A percentile compares a stretch with the other conserved stretches of the same genome.
phyloP scores from a whole-genome alignment of 192 early-diverging fungal genomes.

The Jimgerdemannia lactiflua region DNA sequence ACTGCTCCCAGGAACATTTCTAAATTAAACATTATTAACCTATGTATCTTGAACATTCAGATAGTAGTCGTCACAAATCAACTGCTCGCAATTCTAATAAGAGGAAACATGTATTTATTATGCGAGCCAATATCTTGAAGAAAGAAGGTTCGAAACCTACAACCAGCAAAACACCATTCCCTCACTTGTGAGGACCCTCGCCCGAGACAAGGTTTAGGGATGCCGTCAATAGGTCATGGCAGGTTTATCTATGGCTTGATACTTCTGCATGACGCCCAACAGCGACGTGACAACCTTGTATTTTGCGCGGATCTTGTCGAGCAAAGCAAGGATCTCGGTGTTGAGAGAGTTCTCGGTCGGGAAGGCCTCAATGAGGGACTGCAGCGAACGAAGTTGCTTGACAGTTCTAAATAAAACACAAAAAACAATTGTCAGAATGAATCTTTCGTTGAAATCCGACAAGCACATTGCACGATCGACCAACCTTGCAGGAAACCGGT shows the following conservation, averaged over 20 bases:
- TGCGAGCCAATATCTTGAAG: too few relatives aligned
- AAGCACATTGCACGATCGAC: background rate
- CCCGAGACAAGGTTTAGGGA: too few relatives aligned
- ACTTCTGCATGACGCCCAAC: constrained; percentile 32
- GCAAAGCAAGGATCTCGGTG: constrained; percentile 42
- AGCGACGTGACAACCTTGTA: constrained; percentile 45
- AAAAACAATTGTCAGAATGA: background rate
- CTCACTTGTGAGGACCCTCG: too few relatives aligned
- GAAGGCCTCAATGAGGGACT: constrained; percentile 38
- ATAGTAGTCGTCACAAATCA: too few relatives aligned
- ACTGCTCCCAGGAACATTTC: too few relatives aligned
- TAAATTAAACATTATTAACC: too few relatives aligned
- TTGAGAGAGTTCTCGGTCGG: constrained; percentile 46
- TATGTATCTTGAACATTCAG: too few relatives aligned
- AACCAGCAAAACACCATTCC: too few relatives aligned
- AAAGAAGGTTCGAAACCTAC: too few relatives aligned
- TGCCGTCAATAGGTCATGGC: constrained; percentile 22
- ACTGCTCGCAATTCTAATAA: too few relatives aligned
- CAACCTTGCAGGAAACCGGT: constrained; percentile 43
- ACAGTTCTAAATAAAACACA: constrained; percentile 25
- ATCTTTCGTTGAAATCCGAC: background rate
- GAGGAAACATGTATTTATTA: too few relatives aligned
- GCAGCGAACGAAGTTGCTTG: constrained; percentile 41
- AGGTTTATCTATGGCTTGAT: constrained; percentile 5
- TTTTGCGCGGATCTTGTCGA: constrained; percentile 53